Evolutionary conservation across 2,329 filamentous ascomycete species (phyloP).

Genomic region (Hypoxylon sp.): DNA sequence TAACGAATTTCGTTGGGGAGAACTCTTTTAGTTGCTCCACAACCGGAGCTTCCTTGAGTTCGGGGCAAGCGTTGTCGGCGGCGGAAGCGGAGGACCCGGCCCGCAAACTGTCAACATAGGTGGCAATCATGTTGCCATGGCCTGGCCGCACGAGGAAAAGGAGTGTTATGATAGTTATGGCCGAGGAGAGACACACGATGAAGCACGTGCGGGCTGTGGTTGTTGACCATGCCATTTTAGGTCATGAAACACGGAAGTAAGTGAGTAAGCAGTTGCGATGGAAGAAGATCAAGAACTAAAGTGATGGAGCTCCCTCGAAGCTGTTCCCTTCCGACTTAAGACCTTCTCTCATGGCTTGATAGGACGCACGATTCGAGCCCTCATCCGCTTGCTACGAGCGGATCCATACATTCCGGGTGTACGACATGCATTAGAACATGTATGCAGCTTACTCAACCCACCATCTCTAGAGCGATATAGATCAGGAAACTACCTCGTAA

Average conservation of each 20-base stretch:
- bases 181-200: neutral
- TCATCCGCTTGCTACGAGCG: neutral
- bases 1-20: neutral
- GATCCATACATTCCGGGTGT: neutral
- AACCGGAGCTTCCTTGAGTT: neutral
- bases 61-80: neutral
- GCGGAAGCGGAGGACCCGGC: neutral
- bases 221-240: conserved; percentile 6
- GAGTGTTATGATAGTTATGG: conserved; percentile 4
- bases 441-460: neutral
- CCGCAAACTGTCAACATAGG: neutral
- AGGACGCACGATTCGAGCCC: neutral
- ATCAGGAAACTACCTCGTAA: neutral
- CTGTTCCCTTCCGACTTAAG: conserved; percentile 1
- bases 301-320: neutral
- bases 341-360: neutral
- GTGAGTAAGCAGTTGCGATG: neutral
- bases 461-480: neutral
- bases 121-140: conserved; percentile 1
- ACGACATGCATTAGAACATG: neutral
- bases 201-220: neutral
- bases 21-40: neutral
- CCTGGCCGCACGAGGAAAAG: conserved; percentile 2
- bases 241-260: neutral
- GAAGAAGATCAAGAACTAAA: neutral